Evolutionary conservation across 495 filamentous ascomycete species (phyloP), one percentile per base, ranked within the genome.

Genomic region (Hypoxylon perforatum): DNA sequence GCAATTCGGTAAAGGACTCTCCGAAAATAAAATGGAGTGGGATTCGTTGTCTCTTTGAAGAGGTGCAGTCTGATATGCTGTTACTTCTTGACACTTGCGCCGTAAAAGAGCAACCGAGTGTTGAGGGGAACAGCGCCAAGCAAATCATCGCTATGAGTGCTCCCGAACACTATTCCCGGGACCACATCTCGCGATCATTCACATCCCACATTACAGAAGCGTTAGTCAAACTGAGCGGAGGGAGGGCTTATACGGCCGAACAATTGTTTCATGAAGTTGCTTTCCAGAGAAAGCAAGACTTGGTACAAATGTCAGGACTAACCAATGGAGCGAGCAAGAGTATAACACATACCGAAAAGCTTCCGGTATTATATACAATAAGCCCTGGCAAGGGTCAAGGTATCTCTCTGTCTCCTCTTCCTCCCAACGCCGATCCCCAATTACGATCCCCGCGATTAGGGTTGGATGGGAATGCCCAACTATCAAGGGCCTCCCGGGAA

Each of bases 61-160:
- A 84, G 52, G 75, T 75, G 8, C 80, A 78, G 57, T 82, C 80
- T 12, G 82, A 84, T 57, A 79, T 83, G 12, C 73, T 84, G 25
- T 69, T 84, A 12, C 60, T 84, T 33, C 73, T 84, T 35, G 82
- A 84, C 68, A 76, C 78, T 9, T 82, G 81, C 53, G 76, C 76
- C 25, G 45, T 76, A 5, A 75, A 76, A 15, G 82, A 86, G 54
- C 76, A 79, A 19, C 69, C 78, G 4, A 66, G 71, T 51, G 63
- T 76, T 8, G 78, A 81, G 4, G 78, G 77, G 21, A 77, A 78
- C 64, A 84, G 82, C 41, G 72, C 76, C 25, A 87, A 87, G 68
- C 84, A 85, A 67, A 79, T 77, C n/a, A 85, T 87, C 54, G 82
- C 84, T 5, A 81, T 83, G 7, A 83, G 78, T 41, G 79, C 75